Evolutionary conservation across 805 yeast genomes (phyloP).

Genomic region (Ogataea thermomethanolica): DNA sequence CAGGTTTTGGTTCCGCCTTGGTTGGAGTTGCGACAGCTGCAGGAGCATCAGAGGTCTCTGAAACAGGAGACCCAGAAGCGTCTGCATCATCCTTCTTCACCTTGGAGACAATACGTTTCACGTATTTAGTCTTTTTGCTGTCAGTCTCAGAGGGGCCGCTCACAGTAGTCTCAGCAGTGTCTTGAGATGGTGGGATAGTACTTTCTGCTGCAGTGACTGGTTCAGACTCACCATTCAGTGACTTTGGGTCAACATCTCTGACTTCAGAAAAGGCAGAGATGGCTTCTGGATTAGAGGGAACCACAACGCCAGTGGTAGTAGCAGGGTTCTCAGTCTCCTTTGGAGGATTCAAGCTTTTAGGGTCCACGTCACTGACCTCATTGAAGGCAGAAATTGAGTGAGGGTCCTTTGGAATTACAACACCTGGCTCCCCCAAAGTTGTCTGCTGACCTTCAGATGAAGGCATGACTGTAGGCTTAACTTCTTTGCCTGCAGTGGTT

Average conservation of each 20-base stretch:
- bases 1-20: slow-evolving; percentile 6
- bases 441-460: slow-evolving; percentile 41
- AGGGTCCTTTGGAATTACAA: slow-evolving; percentile 60
- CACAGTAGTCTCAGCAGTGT: slow-evolving; percentile 14
- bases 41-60: slow-evolving; percentile 8
- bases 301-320: slow-evolving; percentile 27
- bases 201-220: slow-evolving; percentile 5
- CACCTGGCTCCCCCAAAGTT: slow-evolving; percentile 69
- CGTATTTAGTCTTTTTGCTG: slow-evolving; percentile 27
- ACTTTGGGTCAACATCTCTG: slow-evolving; percentile 53
- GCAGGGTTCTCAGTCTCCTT: slow-evolving; percentile 11
- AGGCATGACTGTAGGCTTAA: slow-evolving; percentile 53
- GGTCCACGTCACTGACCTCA: slow-evolving; percentile 54
- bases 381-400: slow-evolving; percentile 63
- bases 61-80: too few species aligned
- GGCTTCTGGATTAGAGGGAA: slow-evolving; percentile 22
- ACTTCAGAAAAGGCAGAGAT: slow-evolving; percentile 59
- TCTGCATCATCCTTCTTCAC: slow-evolving; percentile 27
- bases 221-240: slow-evolving; percentile 44
- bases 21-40: slow-evolving; percentile 5
- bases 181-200: slow-evolving; percentile 1
- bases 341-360: slow-evolving; percentile 48
- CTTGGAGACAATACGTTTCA: slow-evolving; percentile 31
- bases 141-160: slow-evolving; percentile 15
- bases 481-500: slow-evolving; percentile 22